Evolutionary conservation across 2,329 filamentous ascomycete genomes (phyloP).

Genomic region (Thermothelomyces thermophilus): DNA sequence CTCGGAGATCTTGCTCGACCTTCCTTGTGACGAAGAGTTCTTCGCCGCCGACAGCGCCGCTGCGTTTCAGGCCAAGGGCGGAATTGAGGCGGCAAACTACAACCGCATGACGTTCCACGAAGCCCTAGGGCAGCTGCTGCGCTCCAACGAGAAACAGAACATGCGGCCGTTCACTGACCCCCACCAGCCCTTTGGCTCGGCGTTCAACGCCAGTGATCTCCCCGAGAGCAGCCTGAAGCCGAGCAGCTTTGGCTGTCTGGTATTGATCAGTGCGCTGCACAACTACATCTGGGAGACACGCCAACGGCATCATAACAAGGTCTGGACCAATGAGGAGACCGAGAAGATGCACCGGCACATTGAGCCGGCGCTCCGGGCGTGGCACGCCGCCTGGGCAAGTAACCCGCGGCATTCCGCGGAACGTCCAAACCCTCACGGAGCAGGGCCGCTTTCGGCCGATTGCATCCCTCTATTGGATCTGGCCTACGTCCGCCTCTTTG

Average conservation of each 20-base stretch:
- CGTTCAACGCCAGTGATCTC: constrained; percentile 40
- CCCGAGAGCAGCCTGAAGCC: constrained; percentile 62
- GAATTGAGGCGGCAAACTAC: constrained; percentile 59
- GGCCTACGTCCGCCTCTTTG: constrained; percentile 85
- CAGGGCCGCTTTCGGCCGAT: constrained; percentile 79
- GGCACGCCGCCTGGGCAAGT: constrained; percentile 86
- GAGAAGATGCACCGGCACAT: constrained; percentile 96
- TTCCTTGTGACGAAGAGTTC: constrained; percentile 89
- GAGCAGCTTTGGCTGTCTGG: constrained; percentile 85
- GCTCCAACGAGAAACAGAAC: constrained; percentile 61
- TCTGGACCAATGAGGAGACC: constrained; percentile 88
- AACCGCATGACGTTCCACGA: constrained; percentile 73
- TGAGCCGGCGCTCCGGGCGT: constrained; percentile 86
- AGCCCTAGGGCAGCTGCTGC: constrained; percentile 72
- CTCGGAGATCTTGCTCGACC: constrained; percentile 81
- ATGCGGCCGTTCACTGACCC: constrained; percentile 40
- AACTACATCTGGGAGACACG: constrained; percentile 98
- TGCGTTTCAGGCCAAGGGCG: constrained; percentile 74
- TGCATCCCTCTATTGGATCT: constrained; percentile 86
- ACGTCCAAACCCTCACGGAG: constrained; percentile 74
- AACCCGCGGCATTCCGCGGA: constrained; percentile 81
- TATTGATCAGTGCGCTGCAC: constrained; percentile 89
- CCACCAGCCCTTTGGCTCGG: constrained; percentile 43
- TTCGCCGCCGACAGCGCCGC: constrained; percentile 78
- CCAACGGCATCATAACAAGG: constrained; percentile 77